Percentiles rank a stretch among this genome's conserved stretches.
These are phyloP conservation scores for Eucalyptus pauciflora DNA, from an alignment of 345 rosid species.

Conservation along the genomic window DNA sequence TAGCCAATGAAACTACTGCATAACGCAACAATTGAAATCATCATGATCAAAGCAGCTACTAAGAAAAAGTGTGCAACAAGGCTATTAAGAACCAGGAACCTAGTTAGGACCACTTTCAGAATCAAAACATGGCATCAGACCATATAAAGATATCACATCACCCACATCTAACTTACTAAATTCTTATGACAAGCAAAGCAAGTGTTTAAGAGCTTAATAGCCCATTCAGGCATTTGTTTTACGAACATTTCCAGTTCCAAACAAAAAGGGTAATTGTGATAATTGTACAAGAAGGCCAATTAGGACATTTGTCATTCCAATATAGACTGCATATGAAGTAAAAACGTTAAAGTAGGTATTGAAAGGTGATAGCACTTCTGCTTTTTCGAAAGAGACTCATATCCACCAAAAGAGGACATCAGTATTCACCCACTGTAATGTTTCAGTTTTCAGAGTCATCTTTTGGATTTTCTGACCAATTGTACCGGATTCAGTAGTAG, in stretches of 20 bases:
- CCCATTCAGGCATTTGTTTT: background rate
- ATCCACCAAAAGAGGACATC: background rate
- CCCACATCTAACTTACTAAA: background rate
- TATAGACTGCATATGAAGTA: background rate
- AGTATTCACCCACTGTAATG: background rate
- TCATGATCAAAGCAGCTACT: background rate
- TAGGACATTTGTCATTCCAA: background rate
- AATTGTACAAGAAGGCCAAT: background rate
- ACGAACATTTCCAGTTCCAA: background rate
- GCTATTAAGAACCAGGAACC: background rate
- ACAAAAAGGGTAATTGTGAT: background rate
- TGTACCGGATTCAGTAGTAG: background rate
- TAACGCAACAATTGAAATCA: background rate
- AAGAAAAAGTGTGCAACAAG: background rate
- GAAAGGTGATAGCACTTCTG: background rate
- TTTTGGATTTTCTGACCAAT: background rate
- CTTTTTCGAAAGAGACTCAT: background rate
- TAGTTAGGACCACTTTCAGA: background rate
- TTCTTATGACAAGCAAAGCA: background rate
- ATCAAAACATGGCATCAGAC: background rate
- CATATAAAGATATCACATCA: background rate
- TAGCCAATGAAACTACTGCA: background rate
- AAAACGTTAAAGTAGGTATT: background rate
- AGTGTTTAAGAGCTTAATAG: background rate
- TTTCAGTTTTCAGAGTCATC: background rate